A percentile compares a stretch with the other conserved stretches of the same genome.
Conservation (phyloP, 2,329 filamentous ascomycete genomes). For the Stagonosporopsis cucurbitacearum region DNA sequence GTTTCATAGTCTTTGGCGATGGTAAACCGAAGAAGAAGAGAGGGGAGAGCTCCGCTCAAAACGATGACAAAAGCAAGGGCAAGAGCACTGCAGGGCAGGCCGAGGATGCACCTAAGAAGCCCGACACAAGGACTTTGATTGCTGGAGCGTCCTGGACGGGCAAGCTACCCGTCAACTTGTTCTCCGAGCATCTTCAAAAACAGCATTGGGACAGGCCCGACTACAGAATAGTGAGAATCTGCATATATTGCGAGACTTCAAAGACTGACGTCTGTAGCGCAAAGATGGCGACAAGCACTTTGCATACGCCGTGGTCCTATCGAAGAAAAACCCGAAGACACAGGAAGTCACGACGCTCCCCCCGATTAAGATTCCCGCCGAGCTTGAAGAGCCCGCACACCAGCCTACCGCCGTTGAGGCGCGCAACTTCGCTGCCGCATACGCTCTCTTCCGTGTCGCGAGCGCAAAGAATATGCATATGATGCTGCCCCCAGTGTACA, state of each 20-base stretch:
- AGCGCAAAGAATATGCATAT: conserved; percentile 97
- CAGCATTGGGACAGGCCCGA: conserved; percentile 95
- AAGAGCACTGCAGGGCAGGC: conserved; percentile 34
- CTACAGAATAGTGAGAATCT: conserved; percentile 72
- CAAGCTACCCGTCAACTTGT: conserved; percentile 90
- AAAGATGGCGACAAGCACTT: conserved; percentile 80
- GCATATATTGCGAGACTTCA: background rate
- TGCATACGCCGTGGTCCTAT: conserved; percentile 77
- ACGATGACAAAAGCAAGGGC: conserved; percentile 43
- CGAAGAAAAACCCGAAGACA: conserved; percentile 77
- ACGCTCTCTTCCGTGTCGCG: conserved; percentile 87
- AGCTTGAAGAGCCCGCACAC: conserved; percentile 75
- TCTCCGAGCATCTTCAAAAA: conserved; percentile 94
- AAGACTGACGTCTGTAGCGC: conserved; percentile 50
- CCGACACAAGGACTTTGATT: conserved; percentile 76
- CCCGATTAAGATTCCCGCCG: conserved; percentile 79
- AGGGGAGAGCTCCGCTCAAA: conserved; percentile 28
- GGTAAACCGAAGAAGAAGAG: conserved; percentile 53
- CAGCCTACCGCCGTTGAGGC: conserved; percentile 87
- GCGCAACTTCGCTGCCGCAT: conserved; percentile 90
- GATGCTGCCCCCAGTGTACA: conserved; percentile 89
- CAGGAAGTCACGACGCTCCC: conserved; percentile 76
- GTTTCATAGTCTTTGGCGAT: conserved; percentile 58
- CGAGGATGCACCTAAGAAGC: conserved; percentile 61
- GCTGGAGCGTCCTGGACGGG: conserved; percentile 97